Base-by-base conservation (phyloP, 768 basidiomycete genomes). In the Mycena latifolia region DNA sequence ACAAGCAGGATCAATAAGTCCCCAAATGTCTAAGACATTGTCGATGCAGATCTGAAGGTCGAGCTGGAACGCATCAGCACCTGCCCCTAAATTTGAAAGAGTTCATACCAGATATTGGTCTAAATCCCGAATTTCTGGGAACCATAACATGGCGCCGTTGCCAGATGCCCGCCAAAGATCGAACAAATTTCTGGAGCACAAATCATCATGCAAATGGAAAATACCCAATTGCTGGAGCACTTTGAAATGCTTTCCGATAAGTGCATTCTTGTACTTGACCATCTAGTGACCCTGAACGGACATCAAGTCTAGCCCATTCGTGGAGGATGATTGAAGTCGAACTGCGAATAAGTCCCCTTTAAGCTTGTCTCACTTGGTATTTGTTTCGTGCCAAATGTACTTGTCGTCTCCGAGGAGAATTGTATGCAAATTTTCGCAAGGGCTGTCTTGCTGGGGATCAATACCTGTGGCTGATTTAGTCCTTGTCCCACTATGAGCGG, bases 201-300 rank as follows among this genome's bases (percentile, higher is more conserved):
- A 61, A 25, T 65, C 65, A 63, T 73, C 71, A 39, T 75, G 61
- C 6, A 75, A 18, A 54, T 77, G 72, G 51, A 82, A 82, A 2
- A 74, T 60, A 0, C 61, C 71, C 2, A 76, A 64, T 61, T 81
- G 79, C 50, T 73, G 70, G 0, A 81, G 67, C 2, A 63, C 56
- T 57, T 78, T 77, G 73, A 80, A 78, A 53, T 81, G 80, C 47
- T 77, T 78, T 3, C 80, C 76, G 22, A 81, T 77, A 1, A 81
- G 72, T 4, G 55, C 56, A 53, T 77, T 77, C 35, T 72, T 74
- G 65, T 81, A 80, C 57, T 78, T 73, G 1, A 79, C 59, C 14
- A 81, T 70, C 56, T 81, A 81, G 0, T 27, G 37, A 0, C 78
- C 71, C n/a, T 73, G 72, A 3, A 77, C 52, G 0, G 76, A 58